Evolutionary conservation across 1,139 yeast species (phyloP), one percentile per base, ranked within the genome.

Genomic region (Candida gigantensis): DNA sequence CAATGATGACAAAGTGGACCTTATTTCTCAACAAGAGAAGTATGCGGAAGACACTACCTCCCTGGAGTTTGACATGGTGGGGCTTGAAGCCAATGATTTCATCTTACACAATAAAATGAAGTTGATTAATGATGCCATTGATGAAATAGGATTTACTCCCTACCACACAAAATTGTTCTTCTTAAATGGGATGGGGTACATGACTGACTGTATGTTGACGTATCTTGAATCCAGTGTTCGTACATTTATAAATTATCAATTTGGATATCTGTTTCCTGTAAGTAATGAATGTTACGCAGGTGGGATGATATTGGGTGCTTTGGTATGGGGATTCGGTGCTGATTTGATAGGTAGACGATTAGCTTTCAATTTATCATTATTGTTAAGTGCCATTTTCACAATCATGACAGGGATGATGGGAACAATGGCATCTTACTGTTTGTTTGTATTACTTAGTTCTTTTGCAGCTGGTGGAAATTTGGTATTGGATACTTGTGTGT

Each of bases 121-220:
- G 24, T 45, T 62, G 12, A 47, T 63, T 29, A 60, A 61, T 36
- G 56, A 63, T 39, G 57, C 68, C 9, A 56, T 62, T 32, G 68
- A 63, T 45, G 67, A 63, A 42, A 63, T 63, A 39, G 69, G 68
- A 1, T 62, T 61, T 42, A 63, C 68, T 17, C 58, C 59, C 25
- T 63, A 61, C 42, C 69, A 62, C 45, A 46, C 59, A 30, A 62
- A 62, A 39, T 45, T 62, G 21, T 62, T 74, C 48, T 64, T 65
- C 46, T 51, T 76, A 24, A 75, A 74, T 42, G 85, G 85, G 12
- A 72, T 78, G 71, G 86, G 86, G 11, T 80, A 80, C 49, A 74
- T 81, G 5, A 79, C 77, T 18, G 85, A 80, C 52, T 76, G 83
- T 12, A 79, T 78, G 51, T 60, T 80, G 46, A 71, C 68, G 26